phyloP scores from a whole-genome alignment of 306 rosid species.

The Geum urbanum region DNA sequence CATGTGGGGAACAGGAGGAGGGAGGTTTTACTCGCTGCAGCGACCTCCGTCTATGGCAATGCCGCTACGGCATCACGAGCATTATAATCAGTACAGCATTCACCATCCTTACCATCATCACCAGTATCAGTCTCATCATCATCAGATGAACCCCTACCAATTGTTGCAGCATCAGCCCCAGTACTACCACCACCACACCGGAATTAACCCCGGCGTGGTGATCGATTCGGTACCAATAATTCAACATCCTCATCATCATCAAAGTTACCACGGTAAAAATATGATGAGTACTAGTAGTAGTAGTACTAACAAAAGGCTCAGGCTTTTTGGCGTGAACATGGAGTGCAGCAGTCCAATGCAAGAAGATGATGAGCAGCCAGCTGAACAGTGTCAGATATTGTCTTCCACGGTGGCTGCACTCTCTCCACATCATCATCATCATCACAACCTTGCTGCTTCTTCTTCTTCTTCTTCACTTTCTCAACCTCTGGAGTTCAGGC shows the following conservation, averaged over 20 bases:
- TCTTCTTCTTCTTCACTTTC: constrained; percentile 17
- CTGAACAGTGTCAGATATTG: constrained; percentile 26
- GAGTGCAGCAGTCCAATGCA: constrained; percentile 46
- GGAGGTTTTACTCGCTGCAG: constrained; percentile 34
- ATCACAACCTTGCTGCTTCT: not conserved
- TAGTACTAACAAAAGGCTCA: constrained; percentile 33
- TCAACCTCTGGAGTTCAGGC: constrained; percentile 36
- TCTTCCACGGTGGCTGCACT: constrained; percentile 26
- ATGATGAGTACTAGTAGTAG: not conserved
- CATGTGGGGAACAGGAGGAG: not conserved
- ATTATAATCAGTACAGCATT: constrained; percentile 27
- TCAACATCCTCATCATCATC: constrained; percentile 20
- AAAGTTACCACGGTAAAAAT: not conserved
- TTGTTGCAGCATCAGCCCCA: not conserved
- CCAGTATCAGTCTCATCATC: constrained; percentile 10
- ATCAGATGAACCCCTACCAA: constrained; percentile 8
- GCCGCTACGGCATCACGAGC: constrained; percentile 26
- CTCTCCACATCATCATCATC: constrained; percentile 17
- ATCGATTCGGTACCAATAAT: constrained; percentile 15
- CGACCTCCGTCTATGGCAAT: not conserved
- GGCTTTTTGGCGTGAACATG: constrained; percentile 89
- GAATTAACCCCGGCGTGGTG: constrained; percentile 2
- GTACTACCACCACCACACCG: not conserved
- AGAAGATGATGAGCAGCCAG: constrained; percentile 23
- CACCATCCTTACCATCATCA: constrained; percentile 22